Evolutionary conservation across 108 stramenopile genomes (phyloP).

Genomic region (Nitzschia palea): DNA sequence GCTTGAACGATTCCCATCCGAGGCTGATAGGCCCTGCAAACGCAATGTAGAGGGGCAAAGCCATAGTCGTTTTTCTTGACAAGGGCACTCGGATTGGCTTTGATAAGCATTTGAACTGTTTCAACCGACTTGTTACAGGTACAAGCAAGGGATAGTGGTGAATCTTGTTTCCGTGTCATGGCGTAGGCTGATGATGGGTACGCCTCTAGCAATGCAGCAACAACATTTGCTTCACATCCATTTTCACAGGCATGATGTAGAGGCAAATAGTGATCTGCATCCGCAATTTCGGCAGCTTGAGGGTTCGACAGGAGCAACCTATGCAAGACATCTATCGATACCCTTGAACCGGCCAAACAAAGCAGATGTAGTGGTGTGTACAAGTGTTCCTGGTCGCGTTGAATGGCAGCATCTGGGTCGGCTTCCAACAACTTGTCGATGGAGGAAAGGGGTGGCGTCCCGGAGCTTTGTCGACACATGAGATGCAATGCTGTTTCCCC

Average conservation of each 20-base stretch:
- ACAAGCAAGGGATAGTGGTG: slow-evolving; percentile 54
- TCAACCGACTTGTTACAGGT: slow-evolving; percentile 38
- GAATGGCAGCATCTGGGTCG: slow-evolving; percentile 11
- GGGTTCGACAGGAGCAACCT: slow-evolving; percentile 14
- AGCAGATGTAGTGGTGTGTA: slow-evolving; percentile 49
- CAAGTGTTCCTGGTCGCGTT: slow-evolving; percentile 3
- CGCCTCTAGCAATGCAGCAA: slow-evolving; percentile 24
- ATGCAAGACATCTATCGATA: slow-evolving; percentile 15
- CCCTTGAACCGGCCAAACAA: slow-evolving; percentile 26
- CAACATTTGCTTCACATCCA: slow-evolving; percentile 25
- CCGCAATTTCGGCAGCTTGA: slow-evolving; percentile 21
- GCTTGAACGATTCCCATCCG: slow-evolving; percentile 38
- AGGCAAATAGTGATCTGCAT: slow-evolving; percentile 37
- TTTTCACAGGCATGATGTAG: slow-evolving; percentile 45
- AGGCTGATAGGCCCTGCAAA: slow-evolving; percentile 49
- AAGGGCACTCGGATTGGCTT: slow-evolving; percentile 37
- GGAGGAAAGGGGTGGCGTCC: slow-evolving; percentile 1
- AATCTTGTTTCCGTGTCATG: slow-evolving; percentile 44
- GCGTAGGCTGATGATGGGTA: slow-evolving; percentile 23
- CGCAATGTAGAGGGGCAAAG: slow-evolving; percentile 54
- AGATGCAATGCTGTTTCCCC: slow-evolving; percentile 43
- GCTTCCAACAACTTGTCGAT: slow-evolving; percentile 28
- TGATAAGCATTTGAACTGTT: slow-evolving; percentile 38
- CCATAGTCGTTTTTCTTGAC: slow-evolving; percentile 47
- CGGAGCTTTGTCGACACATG: slow-evolving; percentile 31